phyloP scores from a whole-genome alignment of 768 basidiomycete genomes.

The Favolaschia claudopus region DNA sequence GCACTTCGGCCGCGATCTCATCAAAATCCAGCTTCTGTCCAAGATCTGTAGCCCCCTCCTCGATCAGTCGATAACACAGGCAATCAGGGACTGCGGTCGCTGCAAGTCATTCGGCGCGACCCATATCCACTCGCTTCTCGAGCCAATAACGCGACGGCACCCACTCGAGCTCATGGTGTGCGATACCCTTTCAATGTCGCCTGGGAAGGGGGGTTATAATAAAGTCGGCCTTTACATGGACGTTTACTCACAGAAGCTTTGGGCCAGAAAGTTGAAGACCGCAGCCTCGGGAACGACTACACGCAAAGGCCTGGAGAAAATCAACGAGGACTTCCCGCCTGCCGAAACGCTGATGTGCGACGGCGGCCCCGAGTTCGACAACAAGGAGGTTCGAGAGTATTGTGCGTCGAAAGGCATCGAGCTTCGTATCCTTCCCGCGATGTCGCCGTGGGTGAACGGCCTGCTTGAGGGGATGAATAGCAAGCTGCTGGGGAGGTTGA shows the following conservation, averaged over 20 bases:
- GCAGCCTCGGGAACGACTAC: not conserved
- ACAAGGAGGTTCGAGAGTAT: not conserved
- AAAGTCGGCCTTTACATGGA: not conserved
- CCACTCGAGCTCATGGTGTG: slow-evolving; percentile 7
- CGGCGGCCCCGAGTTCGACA: slow-evolving; percentile 7
- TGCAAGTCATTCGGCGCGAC: slow-evolving; percentile 16
- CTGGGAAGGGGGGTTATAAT: slow-evolving; percentile 2
- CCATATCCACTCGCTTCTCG: slow-evolving; percentile 6
- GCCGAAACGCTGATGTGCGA: slow-evolving; percentile 3
- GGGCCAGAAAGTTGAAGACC: not conserved
- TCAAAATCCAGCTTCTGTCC: slow-evolving; percentile 39
- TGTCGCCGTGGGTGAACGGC: slow-evolving; percentile 41
- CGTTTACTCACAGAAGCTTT: not conserved
- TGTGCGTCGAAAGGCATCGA: not conserved
- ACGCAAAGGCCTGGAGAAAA: not conserved
- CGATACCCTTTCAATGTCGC: slow-evolving; percentile 1
- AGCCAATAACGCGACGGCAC: slow-evolving; percentile 8
- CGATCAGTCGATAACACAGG: slow-evolving; percentile 32
- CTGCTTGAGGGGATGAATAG: slow-evolving; percentile 37
- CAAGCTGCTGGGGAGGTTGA: slow-evolving; percentile 24
- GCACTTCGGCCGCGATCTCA: slow-evolving; percentile 42
- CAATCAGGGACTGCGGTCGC: slow-evolving; percentile 31
- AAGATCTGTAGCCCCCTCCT: slow-evolving; percentile 34
- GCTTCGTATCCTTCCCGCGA: slow-evolving; percentile 21
- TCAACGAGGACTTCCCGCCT: not conserved